Percentiles rank a stretch among this genome's conserved stretches.
Conservation (phyloP, 2,329 filamentous ascomycete genomes). For the Botrytis medusae region DNA sequence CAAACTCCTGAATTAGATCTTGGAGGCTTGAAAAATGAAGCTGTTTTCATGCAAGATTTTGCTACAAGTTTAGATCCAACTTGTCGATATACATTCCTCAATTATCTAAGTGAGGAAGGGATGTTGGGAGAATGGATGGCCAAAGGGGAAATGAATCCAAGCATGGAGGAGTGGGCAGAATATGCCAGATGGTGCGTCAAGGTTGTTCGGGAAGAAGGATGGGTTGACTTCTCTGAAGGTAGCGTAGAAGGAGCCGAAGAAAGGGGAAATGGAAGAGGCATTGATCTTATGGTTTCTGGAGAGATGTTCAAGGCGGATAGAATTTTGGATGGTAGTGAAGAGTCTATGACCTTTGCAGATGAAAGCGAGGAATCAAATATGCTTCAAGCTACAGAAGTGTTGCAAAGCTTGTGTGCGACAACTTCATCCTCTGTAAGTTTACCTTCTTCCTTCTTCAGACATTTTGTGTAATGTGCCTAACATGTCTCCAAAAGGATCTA, state of each 20-base stretch:
- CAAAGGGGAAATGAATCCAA: constrained; percentile 3
- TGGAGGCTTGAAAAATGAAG: background rate
- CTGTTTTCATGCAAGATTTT: constrained; percentile 16
- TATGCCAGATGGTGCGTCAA: constrained; percentile 13
- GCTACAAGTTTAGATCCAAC: constrained; percentile 18
- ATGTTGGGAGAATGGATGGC: constrained; percentile 15
- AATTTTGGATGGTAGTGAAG: background rate
- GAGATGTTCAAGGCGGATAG: constrained; percentile 11
- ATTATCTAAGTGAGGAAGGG: constrained; percentile 15
- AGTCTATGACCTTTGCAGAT: background rate
- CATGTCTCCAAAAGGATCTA: constrained; percentile 8
- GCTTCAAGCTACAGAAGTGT: background rate
- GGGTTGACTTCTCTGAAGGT: background rate
- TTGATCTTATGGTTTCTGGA: constrained; percentile 7
- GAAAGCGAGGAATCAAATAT: background rate
- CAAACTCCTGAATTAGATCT: background rate
- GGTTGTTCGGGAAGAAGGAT: background rate
- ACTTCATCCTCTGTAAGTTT: background rate
- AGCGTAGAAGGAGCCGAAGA: background rate
- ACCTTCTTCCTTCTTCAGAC: background rate
- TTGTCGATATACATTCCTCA: constrained; percentile 19
- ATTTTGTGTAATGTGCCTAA: background rate
- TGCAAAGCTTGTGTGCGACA: background rate
- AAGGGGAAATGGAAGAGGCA: background rate
- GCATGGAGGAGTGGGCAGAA: constrained; percentile 7